Evolutionary conservation across 352 stramenopile species (phyloP), one percentile per base, ranked within the genome.

Genomic region (Pythium diclinum): DNA sequence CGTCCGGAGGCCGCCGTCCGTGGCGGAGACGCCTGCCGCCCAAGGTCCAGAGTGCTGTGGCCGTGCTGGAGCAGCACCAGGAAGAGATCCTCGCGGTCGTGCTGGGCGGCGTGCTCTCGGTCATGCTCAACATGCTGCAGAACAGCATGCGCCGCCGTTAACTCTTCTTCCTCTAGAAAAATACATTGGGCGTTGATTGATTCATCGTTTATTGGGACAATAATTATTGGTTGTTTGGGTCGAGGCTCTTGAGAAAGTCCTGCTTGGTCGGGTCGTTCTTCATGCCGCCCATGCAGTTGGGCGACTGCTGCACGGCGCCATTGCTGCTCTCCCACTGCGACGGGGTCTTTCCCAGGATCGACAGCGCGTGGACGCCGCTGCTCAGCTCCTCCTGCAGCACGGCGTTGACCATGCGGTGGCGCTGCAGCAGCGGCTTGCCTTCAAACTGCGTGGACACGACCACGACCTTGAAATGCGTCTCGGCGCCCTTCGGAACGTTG

Each of bases 381-480:
- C 87, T 74, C 30, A 98, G 72, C 71, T 98, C 91, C 30, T 96
- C 76, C 42, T 87, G 63, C 60, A 98, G 78, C 56, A 86, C 76
- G 11, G 72, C 75, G 72, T 98, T 98, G 19, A 98, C 85, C 68
- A 97, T 81, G 49, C 93, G 90, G 71, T 99, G 94, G 34, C 94
- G 81, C 72, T 97, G 82, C 11, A 96, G 67, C 46, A 97, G 72
- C 56, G 83, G 69, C 65, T 92, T 91, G 65, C 87, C 84, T 28
- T 97, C 83, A 69, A 99, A 99, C 46, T 87, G 70, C 23, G 88
- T 79, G 11, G 87, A 88, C 9, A 98, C 90, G 0, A 98, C 87
- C 23, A 99, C 82, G 10, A 98, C 92, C 76, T 99, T 98, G 75
- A 99, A 99, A 74, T 99, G 96, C 19, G 92, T 98, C 81, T 99